phyloP scores from a whole-genome alignment of 495 filamentous ascomycete genomes.

The Polyplosphaeria fusca region DNA sequence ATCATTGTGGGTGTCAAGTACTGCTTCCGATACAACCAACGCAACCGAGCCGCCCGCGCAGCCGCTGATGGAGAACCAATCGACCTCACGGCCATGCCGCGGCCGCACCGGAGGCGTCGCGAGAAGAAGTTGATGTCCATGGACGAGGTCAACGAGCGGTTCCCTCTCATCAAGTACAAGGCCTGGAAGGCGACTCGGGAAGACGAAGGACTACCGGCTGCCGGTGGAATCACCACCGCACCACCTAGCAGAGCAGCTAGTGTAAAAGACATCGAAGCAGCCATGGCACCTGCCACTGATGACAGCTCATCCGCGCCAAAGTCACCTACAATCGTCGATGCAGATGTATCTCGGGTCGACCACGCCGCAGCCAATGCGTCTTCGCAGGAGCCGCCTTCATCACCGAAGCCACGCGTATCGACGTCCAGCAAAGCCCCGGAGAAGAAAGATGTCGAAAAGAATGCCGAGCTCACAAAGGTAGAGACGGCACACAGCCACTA shows the following conservation, averaged over 20 bases:
- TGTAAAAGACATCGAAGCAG: conserved; percentile 60
- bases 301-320: conserved; percentile 30
- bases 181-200: conserved; percentile 83
- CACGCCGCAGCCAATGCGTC: conserved; percentile 12
- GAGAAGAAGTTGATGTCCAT: conserved; percentile 99
- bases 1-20: conserved; percentile 99
- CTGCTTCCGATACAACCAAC: conserved; percentile 96
- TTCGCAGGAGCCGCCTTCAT: conserved; percentile 9
- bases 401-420: conserved; percentile 3
- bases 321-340: conserved; percentile 32
- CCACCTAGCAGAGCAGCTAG: conserved; percentile 68
- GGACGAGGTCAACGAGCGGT: conserved; percentile 97
- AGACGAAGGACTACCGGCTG: conserved; percentile 74
- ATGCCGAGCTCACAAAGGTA: conserved; percentile 1
- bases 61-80: conserved; percentile 83
- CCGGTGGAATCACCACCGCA: conserved; percentile 73
- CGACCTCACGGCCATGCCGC: conserved; percentile 74
- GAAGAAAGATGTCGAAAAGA: conserved; percentile 16
- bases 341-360: conserved; percentile 35
- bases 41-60: conserved; percentile 74
- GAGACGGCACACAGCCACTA: conserved; percentile 27
- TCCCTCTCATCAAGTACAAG: conserved; percentile 95
- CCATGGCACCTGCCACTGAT: conserved; percentile 44
- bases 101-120: conserved; percentile 71
- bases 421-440: conserved; percentile 1